phyloP scores from a whole-genome alignment of 495 filamentous ascomycete species.

The Aspergillus heteromorphus region DNA sequence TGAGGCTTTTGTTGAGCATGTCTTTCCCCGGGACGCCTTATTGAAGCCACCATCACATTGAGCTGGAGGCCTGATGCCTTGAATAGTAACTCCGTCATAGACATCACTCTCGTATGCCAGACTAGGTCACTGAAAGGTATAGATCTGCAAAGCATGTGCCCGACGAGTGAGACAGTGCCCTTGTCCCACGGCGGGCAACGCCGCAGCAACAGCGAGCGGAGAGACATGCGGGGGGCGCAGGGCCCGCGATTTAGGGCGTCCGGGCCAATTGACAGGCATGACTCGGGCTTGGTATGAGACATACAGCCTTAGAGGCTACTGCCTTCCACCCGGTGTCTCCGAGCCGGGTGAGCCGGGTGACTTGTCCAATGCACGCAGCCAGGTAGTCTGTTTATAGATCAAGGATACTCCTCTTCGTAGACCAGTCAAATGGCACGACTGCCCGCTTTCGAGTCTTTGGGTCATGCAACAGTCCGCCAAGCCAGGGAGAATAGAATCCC shows the following conservation, averaged over 20 bases:
- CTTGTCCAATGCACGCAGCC: not conserved
- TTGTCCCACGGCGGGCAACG: not conserved
- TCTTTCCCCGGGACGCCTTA: not conserved
- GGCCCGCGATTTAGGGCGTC: not conserved
- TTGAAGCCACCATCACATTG: not conserved
- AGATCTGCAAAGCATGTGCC: not conserved
- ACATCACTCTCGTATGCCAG: not conserved
- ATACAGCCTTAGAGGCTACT: not conserved
- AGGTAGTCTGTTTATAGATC: not conserved
- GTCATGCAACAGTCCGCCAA: constrained; percentile 1
- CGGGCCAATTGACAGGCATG: not conserved
- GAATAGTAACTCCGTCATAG: not conserved
- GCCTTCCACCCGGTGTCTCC: not conserved
- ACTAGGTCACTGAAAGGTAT: not conserved
- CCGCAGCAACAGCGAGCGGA: not conserved
- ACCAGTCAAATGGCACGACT: not conserved
- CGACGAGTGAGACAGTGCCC: not conserved
- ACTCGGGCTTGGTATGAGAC: not conserved
- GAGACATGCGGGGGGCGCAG: constrained; percentile 3
- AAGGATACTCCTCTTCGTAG: not conserved
- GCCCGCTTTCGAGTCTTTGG: not conserved
- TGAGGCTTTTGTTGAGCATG: not conserved
- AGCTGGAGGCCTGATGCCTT: not conserved
- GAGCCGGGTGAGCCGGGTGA: not conserved
- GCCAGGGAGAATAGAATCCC: not conserved